A percentile compares a stretch with the other conserved stretches of the same genome.
Evolutionary conservation across 208 protist species (phyloP).

Genomic region (Trypanosoma congolense): DNA sequence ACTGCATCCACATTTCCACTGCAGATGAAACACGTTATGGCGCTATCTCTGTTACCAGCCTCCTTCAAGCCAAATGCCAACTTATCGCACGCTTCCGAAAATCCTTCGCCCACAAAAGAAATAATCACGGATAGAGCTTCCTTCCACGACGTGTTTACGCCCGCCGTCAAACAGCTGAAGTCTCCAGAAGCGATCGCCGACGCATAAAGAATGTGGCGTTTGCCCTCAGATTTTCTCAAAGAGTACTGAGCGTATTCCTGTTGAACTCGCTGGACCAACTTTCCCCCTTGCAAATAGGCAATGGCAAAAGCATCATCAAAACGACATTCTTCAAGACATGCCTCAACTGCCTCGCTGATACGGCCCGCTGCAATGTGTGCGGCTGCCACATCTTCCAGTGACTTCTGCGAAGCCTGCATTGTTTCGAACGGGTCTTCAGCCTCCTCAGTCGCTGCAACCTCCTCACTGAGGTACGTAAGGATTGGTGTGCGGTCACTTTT

Average conservation of each 20-base stretch:
- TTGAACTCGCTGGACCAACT: slow-evolving; percentile 53
- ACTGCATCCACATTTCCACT: slow-evolving; percentile 69
- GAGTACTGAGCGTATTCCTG: slow-evolving; percentile 48
- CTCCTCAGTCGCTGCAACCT: slow-evolving; percentile 18
- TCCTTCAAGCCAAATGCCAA: slow-evolving; percentile 49
- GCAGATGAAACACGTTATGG: slow-evolving; percentile 73
- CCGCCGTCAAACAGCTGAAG: slow-evolving; percentile 43
- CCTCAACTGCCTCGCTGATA: slow-evolving; percentile 65
- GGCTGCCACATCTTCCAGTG: slow-evolving; percentile 54
- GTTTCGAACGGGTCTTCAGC: slow-evolving; percentile 56
- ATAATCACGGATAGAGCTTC: slow-evolving; percentile 72
- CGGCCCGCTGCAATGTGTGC: slow-evolving; percentile 54
- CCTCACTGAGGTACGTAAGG: slow-evolving; percentile 46
- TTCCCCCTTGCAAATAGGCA: slow-evolving; percentile 58
- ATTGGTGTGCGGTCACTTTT: slow-evolving; percentile 57
- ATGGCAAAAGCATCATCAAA: slow-evolving; percentile 80
- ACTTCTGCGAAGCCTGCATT: slow-evolving; percentile 52
- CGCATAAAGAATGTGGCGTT: slow-evolving; percentile 62
- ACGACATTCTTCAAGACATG: slow-evolving; percentile 52
- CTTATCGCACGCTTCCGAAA: slow-evolving; percentile 55
- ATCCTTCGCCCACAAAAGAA: slow-evolving; percentile 63
- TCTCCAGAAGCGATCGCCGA: slow-evolving; percentile 64
- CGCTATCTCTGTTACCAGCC: slow-evolving; percentile 53
- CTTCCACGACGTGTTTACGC: slow-evolving; percentile 44
- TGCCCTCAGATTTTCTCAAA: slow-evolving; percentile 28